Base-by-base conservation (phyloP, 495 filamentous ascomycete species). In the Parmelia sp. region DNA sequence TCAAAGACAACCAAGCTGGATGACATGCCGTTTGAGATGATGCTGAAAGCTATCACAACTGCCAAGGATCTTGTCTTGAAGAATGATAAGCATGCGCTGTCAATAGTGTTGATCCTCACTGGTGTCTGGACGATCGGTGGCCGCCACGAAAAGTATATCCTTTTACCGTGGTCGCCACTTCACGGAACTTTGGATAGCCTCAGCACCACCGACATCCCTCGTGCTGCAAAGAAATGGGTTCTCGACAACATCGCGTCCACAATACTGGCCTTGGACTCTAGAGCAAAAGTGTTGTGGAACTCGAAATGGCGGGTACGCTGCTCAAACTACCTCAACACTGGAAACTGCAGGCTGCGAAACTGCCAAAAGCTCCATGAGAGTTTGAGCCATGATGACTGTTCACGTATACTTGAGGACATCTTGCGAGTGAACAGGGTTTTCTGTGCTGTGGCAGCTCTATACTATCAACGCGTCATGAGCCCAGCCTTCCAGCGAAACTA, bases 11-110 rank as follows among this genome's bases (percentile, higher is more conserved):
- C 37, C 2, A 15, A 19, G 1, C 45, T 65, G 3, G 63, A 65
- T 1, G 14, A n/a, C 21, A 19, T 65, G 0, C 37, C 65, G 25
- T 64, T 49, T 8, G 66, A 71, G 31, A 71, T 67, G 3, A 71
- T 76, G 66, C 72, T 71, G 23, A 68, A 73, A 31, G 73, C 74
- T 44, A 70, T 73, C 21, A 17, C 11, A 19, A 60, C 74, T 14
- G 60, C 70, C 5, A 49, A 66, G 10, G 51, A 66, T 2, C 60
- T 76, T 8, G 66, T 66, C 0, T 67, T 68, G 9, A 39, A 51
- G 12, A 70, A 74, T 14, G 23, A 17, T n/a, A 39, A 1, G 1
- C 23, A 21, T 3, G 36, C 29, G 12, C 49, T 17, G 5, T 6
- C 0, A 36, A 21, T 14, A 12, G 1, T 61, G 15, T n/a, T 61